Base-by-base conservation (phyloP, 192 early-diverging fungal genomes). In the Radiomyces spectabilis region DNA sequence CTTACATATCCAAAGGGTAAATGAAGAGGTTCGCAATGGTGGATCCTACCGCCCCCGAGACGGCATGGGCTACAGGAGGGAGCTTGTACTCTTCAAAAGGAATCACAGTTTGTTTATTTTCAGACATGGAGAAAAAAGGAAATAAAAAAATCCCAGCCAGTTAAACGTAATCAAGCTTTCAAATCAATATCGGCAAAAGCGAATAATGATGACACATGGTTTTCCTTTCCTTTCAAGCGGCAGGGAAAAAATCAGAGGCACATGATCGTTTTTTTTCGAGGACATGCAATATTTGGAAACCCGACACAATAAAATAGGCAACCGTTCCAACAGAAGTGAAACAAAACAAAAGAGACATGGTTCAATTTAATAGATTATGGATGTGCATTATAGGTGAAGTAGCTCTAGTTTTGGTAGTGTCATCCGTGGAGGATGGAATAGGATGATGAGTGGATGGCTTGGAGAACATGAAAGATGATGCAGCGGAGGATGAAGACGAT, bases 1-100 rank as follows among this genome's bases (percentile, higher is more conserved):
- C 53, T 55, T 60, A 66, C 68, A 77, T 64, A 66, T 77, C 75
- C 13, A 77, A 43, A 18, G 75, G 75, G 50, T 77, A 77, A 24
- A 77, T 69, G 48, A 71, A 59, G 2, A 72, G 39, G 45, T 73
- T 77, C 13, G 68, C 68, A 37, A 77, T 48, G 6, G 68, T 60
- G 45, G 65, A 59, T 26, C 68, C 75, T 12, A 77, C 62, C 21
- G 71, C 75, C 21, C 75, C 75, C 5, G 68, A 67, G 47, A 77
- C 57, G 16, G 75, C 75, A 57, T 73, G 71, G 2, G 68, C 75
- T 33, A 77, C 38, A 19, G 75, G 71, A 22, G 75, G 75, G 1
- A 77, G 31, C 49, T 73, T 72, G 53, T 77, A 77, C 10, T 69
- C 29, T 39, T 53, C 60, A 27, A 62, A 53, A 25, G 52, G 30